Conservation (phyloP, 768 basidiomycete species). For the Leccinum boreale region DNA sequence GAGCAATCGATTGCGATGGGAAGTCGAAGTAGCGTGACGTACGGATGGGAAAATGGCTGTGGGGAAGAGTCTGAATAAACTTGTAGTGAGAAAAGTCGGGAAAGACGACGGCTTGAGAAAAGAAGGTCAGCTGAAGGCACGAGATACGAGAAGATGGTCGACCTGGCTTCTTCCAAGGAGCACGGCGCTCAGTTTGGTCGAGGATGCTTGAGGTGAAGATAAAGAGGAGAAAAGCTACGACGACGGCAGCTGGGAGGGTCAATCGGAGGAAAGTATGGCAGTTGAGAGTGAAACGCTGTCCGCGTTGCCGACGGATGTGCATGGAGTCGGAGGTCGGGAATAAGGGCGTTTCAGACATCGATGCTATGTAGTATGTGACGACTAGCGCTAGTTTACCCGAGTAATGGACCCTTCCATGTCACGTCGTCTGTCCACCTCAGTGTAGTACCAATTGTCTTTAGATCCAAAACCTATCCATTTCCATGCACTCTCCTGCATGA, state of each 20-base stretch:
- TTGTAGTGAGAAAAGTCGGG: constrained; percentile 59
- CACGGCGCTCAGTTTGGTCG: neutral
- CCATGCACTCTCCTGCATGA: constrained; percentile 70
- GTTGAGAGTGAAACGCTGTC: neutral
- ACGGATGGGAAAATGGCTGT: constrained; percentile 56
- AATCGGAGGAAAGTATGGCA: neutral
- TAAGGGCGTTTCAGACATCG: constrained; percentile 16
- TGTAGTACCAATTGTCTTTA: constrained; percentile 38
- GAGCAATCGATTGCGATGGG: neutral
- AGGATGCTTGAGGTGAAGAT: constrained; percentile 37
- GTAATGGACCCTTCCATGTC: neutral
- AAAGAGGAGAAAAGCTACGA: constrained; percentile 43
- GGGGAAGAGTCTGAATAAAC: constrained; percentile 39
- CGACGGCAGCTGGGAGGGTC: constrained; percentile 32
- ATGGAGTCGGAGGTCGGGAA: neutral
- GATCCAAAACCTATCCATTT: constrained; percentile 63
- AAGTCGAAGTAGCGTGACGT: constrained; percentile 1
- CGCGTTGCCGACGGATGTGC: neutral
- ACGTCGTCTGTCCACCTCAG: constrained; percentile 44
- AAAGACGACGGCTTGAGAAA: constrained; percentile 10
- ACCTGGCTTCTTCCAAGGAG: constrained; percentile 17
- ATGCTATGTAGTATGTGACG: neutral
- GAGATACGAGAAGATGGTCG: neutral
- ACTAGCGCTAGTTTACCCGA: too few species aligned
- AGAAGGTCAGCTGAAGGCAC: neutral